Base-by-base conservation (phyloP, 2,329 filamentous ascomycete genomes). In the Alternaria brassicae region DNA sequence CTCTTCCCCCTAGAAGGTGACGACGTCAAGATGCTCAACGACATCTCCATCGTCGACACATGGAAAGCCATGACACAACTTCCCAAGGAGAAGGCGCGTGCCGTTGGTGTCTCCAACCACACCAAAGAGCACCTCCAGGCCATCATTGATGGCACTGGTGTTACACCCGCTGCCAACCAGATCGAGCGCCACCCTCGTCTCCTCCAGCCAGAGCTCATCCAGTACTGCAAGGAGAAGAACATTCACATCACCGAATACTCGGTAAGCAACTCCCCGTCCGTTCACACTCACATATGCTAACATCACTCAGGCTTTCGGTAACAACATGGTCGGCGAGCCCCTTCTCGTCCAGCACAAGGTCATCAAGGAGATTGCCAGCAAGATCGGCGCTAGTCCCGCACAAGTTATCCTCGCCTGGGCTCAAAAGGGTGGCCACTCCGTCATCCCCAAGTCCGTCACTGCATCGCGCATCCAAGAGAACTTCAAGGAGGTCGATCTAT, bases 401-500 rank as follows among this genome's bases (percentile, higher is more conserved):
- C 92, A 96, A 83, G 84, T 96, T 42, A 84, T 97, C 63, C 85
- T 97, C 70, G 86, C 92, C 72, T 97, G 93, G 93, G 87, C 91
- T 30, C 96, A 92, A 17, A 92, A 96, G 84, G 69, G 70, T 19
- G 72, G 72, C 12, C 67, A 72, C 60, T 68, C 62, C 17, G 71
- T 74, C 51, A 74, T 75, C 36, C 72, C 72, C 54, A 75, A 75
- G 68, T 73, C 71, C 6, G 71, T 75, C 12, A 74, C 70, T 3
- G 58, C 70, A 12, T 68, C 66, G 19, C 71, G 72, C 47, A 75
- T 75, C 50, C 62, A 65, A 27, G 70, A 71, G 49, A 75, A 75
- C 63, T 74, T 74, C 63, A 66, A 73, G 64, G 72, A 73, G 59
- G 62, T 73, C 23, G 72, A 74, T 50, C 61, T 74, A 6, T 66